A percentile compares a stretch with the other conserved stretches of the same genome.
Evolutionary conservation across 176 grass and related monocot species (phyloP).

Genomic region (Ampelocalamus luodianensis): DNA sequence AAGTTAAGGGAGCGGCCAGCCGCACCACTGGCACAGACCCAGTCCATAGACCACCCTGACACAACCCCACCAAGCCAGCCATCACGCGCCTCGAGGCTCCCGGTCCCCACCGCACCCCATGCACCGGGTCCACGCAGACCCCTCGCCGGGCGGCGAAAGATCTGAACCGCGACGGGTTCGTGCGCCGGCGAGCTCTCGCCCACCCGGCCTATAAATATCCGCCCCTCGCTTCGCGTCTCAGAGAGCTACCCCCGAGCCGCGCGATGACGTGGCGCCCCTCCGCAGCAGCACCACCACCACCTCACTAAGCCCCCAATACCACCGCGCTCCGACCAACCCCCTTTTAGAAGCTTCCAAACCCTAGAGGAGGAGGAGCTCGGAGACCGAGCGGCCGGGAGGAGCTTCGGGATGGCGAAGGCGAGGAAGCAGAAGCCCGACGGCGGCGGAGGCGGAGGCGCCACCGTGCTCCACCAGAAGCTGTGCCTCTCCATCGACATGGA

Average conservation of each 20-base stretch:
- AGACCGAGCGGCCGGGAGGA: conserved; percentile 15
- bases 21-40: neutral
- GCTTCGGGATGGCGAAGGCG: conserved; percentile 79
- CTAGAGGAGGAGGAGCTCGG: conserved; percentile 31
- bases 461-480: conserved; percentile 93
- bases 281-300: conserved; percentile 29
- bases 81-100: neutral
- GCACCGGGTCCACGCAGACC: conserved; percentile 43
- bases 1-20: neutral
- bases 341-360: conserved; percentile 47
- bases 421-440: conserved; percentile 71
- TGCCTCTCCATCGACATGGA: conserved; percentile 97
- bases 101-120: conserved; percentile 3
- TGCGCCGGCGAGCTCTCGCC: conserved; percentile 49
- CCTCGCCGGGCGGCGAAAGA: conserved; percentile 50
- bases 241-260: neutral
- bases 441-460: conserved; percentile 53
- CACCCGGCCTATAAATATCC: conserved; percentile 38
- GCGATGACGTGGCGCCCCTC: conserved; percentile 52
- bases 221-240: neutral
- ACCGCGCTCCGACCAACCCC: conserved; percentile 30
- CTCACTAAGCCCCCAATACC: conserved; percentile 32
- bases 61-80: neutral
- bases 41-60: conserved; percentile 1
- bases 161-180: conserved; percentile 49